Evolutionary conservation across 768 basidiomycete species (phyloP).

Genomic region (Auriscalpium vulgare): DNA sequence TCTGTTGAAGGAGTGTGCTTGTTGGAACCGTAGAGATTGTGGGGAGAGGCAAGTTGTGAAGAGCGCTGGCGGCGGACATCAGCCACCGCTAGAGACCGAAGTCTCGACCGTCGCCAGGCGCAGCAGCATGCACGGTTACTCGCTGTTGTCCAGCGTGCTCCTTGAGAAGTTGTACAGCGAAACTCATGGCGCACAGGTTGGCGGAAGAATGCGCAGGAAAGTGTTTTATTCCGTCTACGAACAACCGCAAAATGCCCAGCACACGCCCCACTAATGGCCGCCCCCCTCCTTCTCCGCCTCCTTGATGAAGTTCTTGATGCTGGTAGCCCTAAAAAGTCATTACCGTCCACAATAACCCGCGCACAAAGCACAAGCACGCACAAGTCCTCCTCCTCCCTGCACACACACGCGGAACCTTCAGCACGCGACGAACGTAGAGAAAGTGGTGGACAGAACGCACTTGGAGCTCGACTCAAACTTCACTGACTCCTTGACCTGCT

Average conservation of each 20-base stretch:
- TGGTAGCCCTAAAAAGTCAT: slow-evolving; percentile 43
- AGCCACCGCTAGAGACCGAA: no score
- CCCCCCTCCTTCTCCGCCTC: slow-evolving; percentile 70
- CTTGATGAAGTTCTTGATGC: slow-evolving; percentile 72
- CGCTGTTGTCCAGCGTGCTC: no score
- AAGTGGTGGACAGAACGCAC: slow-evolving; percentile 31
- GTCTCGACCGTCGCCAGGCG: no score
- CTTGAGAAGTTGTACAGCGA: no score
- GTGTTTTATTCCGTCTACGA: not conserved
- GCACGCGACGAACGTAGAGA: not conserved
- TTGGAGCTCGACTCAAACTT: slow-evolving; percentile 60
- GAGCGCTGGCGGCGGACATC: no score
- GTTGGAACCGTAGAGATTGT: no score
- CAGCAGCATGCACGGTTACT: no score
- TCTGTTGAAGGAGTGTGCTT: no score
- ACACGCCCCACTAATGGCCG: slow-evolving; percentile 31
- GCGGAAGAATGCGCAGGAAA: not conserved
- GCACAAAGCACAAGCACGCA: slow-evolving; percentile 32
- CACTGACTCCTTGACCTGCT: slow-evolving; percentile 52
- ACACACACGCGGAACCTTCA: slow-evolving; percentile 4
- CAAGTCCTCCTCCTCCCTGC: slow-evolving; percentile 82
- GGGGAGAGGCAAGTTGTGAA: no score
- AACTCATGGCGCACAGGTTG: no score
- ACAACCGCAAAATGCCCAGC: not conserved
- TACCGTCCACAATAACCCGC: slow-evolving; percentile 15